A percentile compares a stretch with the other conserved stretches of the same genome.
These are phyloP conservation scores for Maudiozyma barnettii DNA, from an alignment of 805 yeast species.

Conservation along the genomic window DNA sequence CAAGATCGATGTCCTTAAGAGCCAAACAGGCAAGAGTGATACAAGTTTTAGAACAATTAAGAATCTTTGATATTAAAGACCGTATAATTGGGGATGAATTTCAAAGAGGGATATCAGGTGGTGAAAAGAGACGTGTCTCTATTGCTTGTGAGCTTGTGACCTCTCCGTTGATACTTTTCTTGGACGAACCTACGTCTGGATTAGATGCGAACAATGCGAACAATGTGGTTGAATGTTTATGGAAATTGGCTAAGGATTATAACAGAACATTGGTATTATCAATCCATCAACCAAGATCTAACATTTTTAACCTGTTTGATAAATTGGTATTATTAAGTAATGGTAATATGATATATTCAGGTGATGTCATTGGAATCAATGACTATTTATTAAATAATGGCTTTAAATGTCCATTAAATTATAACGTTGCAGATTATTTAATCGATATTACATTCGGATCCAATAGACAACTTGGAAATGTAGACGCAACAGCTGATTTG, in stretches of 20 bases:
- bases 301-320: constrained; percentile 86
- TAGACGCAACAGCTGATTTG: neutral
- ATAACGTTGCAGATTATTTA: constrained; percentile 86
- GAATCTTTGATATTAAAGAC: constrained; percentile 77
- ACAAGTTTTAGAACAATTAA: constrained; percentile 76
- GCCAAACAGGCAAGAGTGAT: constrained; percentile 71
- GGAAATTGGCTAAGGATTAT: constrained; percentile 66
- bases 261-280: constrained; percentile 86
- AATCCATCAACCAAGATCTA: constrained; percentile 94
- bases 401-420: constrained; percentile 76
- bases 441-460: constrained; percentile 77
- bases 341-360: constrained; percentile 82
- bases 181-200: constrained; percentile 95
- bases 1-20: constrained; percentile 61
- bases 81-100: constrained; percentile 81
- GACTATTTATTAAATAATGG: constrained; percentile 72
- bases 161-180: constrained; percentile 68
- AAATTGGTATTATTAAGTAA: constrained; percentile 69
- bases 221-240: constrained; percentile 80
- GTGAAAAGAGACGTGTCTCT: constrained; percentile 81
- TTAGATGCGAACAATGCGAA: constrained; percentile 88
- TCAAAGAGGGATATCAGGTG: constrained; percentile 78
- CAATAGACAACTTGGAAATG: neutral
- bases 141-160: constrained; percentile 92
- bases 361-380: constrained; percentile 64